These are phyloP conservation scores for Papiliotrema flavescens DNA, from an alignment of 1,284 basidiomycete species.

Conservation along the genomic window DNA sequence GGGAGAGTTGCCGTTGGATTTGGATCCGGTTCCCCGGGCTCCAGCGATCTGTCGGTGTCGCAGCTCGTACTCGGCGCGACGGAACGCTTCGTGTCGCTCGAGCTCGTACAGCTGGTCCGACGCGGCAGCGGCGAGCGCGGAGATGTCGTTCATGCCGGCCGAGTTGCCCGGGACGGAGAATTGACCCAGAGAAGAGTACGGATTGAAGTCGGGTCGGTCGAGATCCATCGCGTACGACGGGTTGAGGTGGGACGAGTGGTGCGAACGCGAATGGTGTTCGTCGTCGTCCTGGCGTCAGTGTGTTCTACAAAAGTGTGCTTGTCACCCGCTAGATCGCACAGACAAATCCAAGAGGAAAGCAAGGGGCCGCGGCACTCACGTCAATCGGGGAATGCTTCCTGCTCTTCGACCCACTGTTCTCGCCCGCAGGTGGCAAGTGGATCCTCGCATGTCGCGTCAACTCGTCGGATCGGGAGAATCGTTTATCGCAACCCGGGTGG, in stretches of 20 bases:
- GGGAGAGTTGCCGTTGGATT: conserved; percentile 63
- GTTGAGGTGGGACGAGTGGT: conserved; percentile 37
- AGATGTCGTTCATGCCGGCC: conserved; percentile 54
- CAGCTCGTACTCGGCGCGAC: conserved; percentile 79
- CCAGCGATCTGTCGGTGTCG: conserved; percentile 57
- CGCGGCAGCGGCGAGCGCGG: conserved; percentile 72
- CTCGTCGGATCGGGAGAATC: conserved; percentile 95
- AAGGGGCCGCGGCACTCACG: conserved; percentile 26
- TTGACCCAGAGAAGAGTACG: conserved; percentile 35
- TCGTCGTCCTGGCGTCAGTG: conserved; percentile 18
- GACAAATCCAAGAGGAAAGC: too few relatives aligned
- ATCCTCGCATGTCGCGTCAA: conserved; percentile 94
- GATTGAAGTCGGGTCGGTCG: conserved; percentile 35
- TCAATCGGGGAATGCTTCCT: conserved; percentile 32
- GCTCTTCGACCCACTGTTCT: conserved; percentile 32
- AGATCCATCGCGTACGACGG: conserved; percentile 47
- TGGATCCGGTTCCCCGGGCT: conserved; percentile 25
- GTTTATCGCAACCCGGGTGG: conserved; percentile 93
- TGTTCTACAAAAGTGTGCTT: too few relatives aligned
- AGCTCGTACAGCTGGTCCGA: conserved; percentile 81
- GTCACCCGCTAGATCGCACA: too few relatives aligned
- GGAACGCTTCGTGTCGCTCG: conserved; percentile 75
- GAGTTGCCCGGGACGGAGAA: conserved; percentile 29
- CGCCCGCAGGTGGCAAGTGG: conserved; percentile 57
- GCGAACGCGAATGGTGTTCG: conserved; percentile 35